Evolutionary conservation across 495 filamentous ascomycete species (phyloP).

Genomic region (Penicillium samsonianum): DNA sequence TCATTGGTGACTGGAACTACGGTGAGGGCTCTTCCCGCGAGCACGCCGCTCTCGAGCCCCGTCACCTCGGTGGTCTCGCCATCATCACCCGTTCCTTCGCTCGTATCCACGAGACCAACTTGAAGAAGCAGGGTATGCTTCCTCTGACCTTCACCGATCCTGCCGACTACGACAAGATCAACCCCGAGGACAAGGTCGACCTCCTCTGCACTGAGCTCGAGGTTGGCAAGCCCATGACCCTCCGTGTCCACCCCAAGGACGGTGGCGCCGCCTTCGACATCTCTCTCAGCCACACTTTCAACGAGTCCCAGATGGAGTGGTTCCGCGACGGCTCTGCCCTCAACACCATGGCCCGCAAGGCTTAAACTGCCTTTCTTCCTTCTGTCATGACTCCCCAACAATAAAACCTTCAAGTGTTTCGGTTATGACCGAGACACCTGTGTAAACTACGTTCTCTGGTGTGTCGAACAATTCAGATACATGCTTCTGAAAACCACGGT

Average conservation of each 20-base stretch:
- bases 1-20: conserved; percentile 99
- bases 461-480: conserved; percentile 18
- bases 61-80: conserved; percentile 94
- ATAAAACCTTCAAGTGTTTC: conserved; percentile 12
- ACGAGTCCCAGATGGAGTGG: conserved; percentile 95
- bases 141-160: conserved; percentile 93
- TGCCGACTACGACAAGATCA: conserved; percentile 96
- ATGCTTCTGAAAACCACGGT: conserved; percentile 5
- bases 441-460: conserved; percentile 18
- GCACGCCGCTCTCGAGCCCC: conserved; percentile 96
- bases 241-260: conserved; percentile 86
- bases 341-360: conserved; percentile 93
- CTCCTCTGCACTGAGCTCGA: conserved; percentile 86
- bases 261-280: conserved; percentile 73
- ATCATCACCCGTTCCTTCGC: conserved; percentile 96
- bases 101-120: conserved; percentile 99
- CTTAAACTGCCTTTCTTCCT: conserved; percentile 34
- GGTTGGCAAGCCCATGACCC: conserved; percentile 91
- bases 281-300: conserved; percentile 92
- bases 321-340: conserved; percentile 95
- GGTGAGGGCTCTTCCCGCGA: conserved; percentile 97
- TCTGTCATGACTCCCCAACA: conserved; percentile 10
- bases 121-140: conserved; percentile 99
- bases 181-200: conserved; percentile 88
- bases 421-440: conserved; percentile 8